Evolutionary conservation across 2,329 filamentous ascomycete genomes (phyloP), one percentile per base, ranked within the genome.

Genomic region (Beauveria caledonica): DNA sequence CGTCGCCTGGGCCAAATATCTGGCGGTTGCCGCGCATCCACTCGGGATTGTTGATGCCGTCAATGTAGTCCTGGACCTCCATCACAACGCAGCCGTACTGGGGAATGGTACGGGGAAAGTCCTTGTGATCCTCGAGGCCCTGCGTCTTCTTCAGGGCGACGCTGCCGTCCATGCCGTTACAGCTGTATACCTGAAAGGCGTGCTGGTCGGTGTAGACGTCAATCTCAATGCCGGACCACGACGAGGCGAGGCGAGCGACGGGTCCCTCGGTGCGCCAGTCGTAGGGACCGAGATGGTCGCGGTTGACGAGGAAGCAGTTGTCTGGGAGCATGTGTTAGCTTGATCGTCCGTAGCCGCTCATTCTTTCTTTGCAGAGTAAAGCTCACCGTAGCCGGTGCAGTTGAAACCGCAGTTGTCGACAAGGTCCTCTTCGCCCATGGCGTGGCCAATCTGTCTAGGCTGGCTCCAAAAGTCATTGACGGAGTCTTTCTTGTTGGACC

Each of bases 61-160:
- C 92, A 69, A 97, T 96, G 84, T 86, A 97, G 72, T 94, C 92
- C 79, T 97, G 85, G 13, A 94, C 90, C 77, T 97, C 93, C 73
- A 97, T 82, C 53, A 96, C 93, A 27, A 96, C 70, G 73, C 93
- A 97, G 36, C 90, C 92, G 69, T 92, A 90, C 77, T 92, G 72
- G 60, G 84, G 80, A 27, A 91, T 87, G 8, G 82, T 82, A 42
- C 86, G 78, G 3, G 84, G 82, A 66, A 86, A 82, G 36, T 76
- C 73, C 1, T 74, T 64, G 62, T 81, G 73, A 63, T 82, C 78
- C 63, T 77, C 73, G 4, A 88, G 75, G 17, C 88, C 88, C 72
- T 92, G 89, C 0, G 84, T 87, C 63, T 77, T 76, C 78, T 92
- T 92, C 63, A 92, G 75, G 0, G 88, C 77, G 63, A 88, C 74